Evolutionary conservation across 805 yeast genomes (phyloP).

Genomic region (Danielozyma ontarioensis): DNA sequence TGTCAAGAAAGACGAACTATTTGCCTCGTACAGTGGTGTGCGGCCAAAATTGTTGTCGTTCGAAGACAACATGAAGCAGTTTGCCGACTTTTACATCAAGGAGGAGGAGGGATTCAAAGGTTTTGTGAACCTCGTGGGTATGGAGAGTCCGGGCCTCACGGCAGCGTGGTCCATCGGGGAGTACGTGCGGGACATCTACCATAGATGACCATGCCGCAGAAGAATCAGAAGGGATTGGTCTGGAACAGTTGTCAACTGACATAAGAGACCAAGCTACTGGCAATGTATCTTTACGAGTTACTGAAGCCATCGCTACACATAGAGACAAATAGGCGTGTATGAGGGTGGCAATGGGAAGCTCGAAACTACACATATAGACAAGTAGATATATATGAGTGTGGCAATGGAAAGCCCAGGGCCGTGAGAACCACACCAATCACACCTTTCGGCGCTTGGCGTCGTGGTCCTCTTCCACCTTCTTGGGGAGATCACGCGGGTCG

Average conservation of each 20-base stretch:
- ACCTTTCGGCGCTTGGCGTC: too few relatives aligned
- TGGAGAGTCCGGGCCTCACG: constrained; percentile 90
- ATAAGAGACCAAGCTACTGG: too few relatives aligned
- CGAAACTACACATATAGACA: too few relatives aligned
- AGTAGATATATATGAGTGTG: too few relatives aligned
- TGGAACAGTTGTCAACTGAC: neutral
- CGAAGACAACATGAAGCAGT: constrained; percentile 30
- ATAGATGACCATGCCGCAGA: constrained; percentile 5
- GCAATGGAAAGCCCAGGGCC: too few relatives aligned
- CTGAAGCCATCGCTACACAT: too few relatives aligned
- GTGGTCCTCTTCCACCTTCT: constrained; percentile 26
- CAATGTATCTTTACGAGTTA: too few relatives aligned
- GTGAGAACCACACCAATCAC: too few relatives aligned
- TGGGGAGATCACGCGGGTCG: constrained; percentile 59
- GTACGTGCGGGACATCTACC: constrained; percentile 44
- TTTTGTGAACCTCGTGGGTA: constrained; percentile 73
- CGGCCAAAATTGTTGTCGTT: constrained; percentile 67
- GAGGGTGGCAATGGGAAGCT: too few relatives aligned
- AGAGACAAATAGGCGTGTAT: too few relatives aligned
- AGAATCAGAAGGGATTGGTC: neutral
- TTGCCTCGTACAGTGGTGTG: constrained; percentile 74
- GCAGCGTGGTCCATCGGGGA: constrained; percentile 79
- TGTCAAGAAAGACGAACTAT: constrained; percentile 46
- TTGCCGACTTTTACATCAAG: constrained; percentile 70
- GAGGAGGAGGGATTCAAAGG: constrained; percentile 64